Conservation (phyloP, 345 rosid species). For the Bruguiera parviflora region DNA sequence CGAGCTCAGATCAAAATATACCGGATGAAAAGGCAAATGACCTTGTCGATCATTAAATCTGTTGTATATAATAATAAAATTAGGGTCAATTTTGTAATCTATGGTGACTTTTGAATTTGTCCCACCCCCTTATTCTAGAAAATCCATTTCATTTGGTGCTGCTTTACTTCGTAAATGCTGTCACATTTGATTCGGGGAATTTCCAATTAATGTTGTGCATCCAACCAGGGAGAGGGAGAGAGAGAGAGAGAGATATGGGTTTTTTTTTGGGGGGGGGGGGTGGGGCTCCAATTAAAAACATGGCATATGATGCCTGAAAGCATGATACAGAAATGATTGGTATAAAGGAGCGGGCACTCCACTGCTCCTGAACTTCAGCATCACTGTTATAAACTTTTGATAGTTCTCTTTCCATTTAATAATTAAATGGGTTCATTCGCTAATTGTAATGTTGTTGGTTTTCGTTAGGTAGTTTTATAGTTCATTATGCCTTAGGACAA, state of each 20-base stretch:
- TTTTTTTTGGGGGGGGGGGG: not conserved
- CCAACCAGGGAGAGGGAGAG: no score
- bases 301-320: slow-evolving; percentile 11
- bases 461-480: not conserved
- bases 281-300: slow-evolving; percentile 17
- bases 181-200: no score
- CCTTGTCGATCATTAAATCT: slow-evolving; percentile 10
- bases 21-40: no score
- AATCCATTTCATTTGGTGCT: not conserved
- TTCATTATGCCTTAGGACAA: not conserved
- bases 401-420: slow-evolving; percentile 9
- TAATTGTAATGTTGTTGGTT: not conserved
- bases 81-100: slow-evolving; percentile 46
- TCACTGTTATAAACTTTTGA: not conserved
- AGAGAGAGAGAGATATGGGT: not conserved
- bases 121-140: slow-evolving; percentile 15
- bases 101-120: slow-evolving; percentile 33
- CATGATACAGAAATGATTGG: slow-evolving; percentile 29
- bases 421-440: slow-evolving; percentile 3
- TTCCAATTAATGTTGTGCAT: no score
- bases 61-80: not conserved
- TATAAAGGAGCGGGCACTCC: slow-evolving; percentile 14
- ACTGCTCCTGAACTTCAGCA: not conserved
- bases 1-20: slow-evolving; percentile 1
- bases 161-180: not conserved